These are phyloP conservation scores for Heterobasidion irregulare DNA, from an alignment of 1,284 basidiomycete genomes.

Conservation along the genomic window DNA sequence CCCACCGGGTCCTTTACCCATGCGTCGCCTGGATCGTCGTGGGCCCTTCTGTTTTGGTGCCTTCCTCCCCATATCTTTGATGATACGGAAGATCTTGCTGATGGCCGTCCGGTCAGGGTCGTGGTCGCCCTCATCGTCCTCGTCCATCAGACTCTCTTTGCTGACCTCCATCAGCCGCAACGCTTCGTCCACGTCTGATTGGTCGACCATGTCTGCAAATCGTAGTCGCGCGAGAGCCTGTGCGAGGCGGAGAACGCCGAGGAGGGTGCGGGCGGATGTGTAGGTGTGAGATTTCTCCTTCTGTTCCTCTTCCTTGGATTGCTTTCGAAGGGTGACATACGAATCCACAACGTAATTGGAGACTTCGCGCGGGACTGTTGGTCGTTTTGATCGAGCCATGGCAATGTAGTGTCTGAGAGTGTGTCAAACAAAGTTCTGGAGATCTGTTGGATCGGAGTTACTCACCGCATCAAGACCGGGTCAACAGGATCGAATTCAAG, in stretches of 20 bases:
- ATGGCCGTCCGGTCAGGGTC: slow-evolving; percentile 73
- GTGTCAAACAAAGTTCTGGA: too few relatives aligned
- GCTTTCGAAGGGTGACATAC: slow-evolving; percentile 91
- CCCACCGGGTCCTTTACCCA: slow-evolving; percentile 62
- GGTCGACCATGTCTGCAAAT: slow-evolving; percentile 73
- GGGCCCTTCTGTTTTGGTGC: slow-evolving; percentile 16
- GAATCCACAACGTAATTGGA: slow-evolving; percentile 93
- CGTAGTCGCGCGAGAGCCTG: slow-evolving; percentile 93
- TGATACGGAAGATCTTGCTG: slow-evolving; percentile 82
- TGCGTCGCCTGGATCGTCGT: slow-evolving; percentile 28
- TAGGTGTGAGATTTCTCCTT: slow-evolving; percentile 89
- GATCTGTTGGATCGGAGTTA: background rate
- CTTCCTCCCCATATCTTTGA: slow-evolving; percentile 73
- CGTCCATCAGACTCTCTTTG: slow-evolving; percentile 84
- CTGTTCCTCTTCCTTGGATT: slow-evolving; percentile 86
- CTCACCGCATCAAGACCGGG: slow-evolving; percentile 81
- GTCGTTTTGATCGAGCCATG: slow-evolving; percentile 82
- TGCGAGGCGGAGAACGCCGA: slow-evolving; percentile 89
- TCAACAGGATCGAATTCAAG: slow-evolving; percentile 81
- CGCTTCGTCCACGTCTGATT: slow-evolving; percentile 93
- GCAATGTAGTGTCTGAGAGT: slow-evolving; percentile 86
- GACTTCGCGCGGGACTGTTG: slow-evolving; percentile 79
- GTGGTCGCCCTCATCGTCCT: slow-evolving; percentile 50
- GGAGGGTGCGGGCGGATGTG: slow-evolving; percentile 93
- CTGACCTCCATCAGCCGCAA: slow-evolving; percentile 94